phyloP scores from a whole-genome alignment of 208 protist genomes.

The Trichomonas vaginalis region DNA sequence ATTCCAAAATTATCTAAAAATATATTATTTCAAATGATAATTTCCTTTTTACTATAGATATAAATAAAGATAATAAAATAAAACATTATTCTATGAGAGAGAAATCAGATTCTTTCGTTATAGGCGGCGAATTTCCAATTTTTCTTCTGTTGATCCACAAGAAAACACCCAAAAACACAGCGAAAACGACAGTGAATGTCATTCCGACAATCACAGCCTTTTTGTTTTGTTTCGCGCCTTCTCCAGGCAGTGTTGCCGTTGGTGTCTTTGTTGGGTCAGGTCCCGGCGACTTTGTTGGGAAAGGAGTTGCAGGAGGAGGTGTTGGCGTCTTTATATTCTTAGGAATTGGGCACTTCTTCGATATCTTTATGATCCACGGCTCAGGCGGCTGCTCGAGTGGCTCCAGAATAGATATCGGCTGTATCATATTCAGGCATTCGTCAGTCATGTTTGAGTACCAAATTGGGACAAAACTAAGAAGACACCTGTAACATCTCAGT shows the following conservation, averaged over 20 bases:
- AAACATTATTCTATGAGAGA: too few relatives aligned
- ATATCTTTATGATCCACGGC: neutral
- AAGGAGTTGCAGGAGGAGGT: neutral
- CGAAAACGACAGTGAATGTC: neutral
- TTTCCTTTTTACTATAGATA: too few relatives aligned
- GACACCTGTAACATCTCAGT: neutral
- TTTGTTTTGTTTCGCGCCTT: neutral
- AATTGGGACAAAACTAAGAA: neutral
- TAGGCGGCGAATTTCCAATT: too few relatives aligned
- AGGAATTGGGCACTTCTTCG: neutral
- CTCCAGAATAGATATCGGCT: neutral
- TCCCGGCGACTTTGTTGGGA: neutral
- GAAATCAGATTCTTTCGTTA: too few relatives aligned
- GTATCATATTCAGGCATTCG: neutral
- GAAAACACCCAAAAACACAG: neutral
- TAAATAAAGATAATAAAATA: too few relatives aligned
- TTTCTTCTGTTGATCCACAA: too few relatives aligned
- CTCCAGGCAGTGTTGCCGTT: too few relatives aligned
- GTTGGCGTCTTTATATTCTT: neutral
- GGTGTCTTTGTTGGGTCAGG: neutral
- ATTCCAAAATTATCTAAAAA: too few relatives aligned
- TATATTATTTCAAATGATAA: too few relatives aligned
- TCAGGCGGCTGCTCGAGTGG: neutral
- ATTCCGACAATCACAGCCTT: neutral
- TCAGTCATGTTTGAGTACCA: neutral